A percentile compares a stretch with the other conserved stretches of the same genome.
phyloP scores from a whole-genome alignment of 2,329 filamentous ascomycete species.

The Paraphaeosphaeria sporulosa region DNA sequence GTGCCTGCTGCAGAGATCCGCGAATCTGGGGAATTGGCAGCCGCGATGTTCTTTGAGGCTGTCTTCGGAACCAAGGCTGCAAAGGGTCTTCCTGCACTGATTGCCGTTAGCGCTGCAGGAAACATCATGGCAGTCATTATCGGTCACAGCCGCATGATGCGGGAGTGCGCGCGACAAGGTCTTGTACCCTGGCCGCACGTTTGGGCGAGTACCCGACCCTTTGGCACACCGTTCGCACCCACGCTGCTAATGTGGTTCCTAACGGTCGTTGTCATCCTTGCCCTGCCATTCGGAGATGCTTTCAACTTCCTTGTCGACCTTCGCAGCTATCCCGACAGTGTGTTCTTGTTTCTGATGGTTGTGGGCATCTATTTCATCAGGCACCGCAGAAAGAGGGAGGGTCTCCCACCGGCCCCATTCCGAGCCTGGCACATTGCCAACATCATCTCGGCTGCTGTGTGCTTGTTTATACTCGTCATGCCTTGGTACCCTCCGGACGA shows the following conservation, averaged over 20 bases:
- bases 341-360: conserved; percentile 37
- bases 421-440: conserved; percentile 34
- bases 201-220: conserved; percentile 70
- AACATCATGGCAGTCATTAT: conserved; percentile 43
- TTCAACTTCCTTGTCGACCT: conserved; percentile 67
- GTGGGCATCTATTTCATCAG: conserved; percentile 36
- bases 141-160: conserved; percentile 37
- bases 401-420: conserved; percentile 31
- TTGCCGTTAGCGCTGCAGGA: conserved; percentile 37
- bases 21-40: conserved; percentile 62
- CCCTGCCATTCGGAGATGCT: conserved; percentile 67
- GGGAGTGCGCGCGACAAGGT: conserved; percentile 40
- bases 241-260: conserved; percentile 53
- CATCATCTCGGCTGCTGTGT: conserved; percentile 33
- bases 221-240: conserved; percentile 68
- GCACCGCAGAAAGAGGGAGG: conserved; percentile 33
- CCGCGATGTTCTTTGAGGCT: conserved; percentile 65
- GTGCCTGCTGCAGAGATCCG: conserved; percentile 58
- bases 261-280: conserved; percentile 39
- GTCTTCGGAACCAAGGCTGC: conserved; percentile 65
- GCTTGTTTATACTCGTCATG: conserved; percentile 64
- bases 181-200: conserved; percentile 51
- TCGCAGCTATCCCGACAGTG: conserved; percentile 34
- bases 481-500: conserved; percentile 74
- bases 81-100: conserved; percentile 59